Conservation (phyloP, 208 protist species). For the Leishmania arabica region DNA sequence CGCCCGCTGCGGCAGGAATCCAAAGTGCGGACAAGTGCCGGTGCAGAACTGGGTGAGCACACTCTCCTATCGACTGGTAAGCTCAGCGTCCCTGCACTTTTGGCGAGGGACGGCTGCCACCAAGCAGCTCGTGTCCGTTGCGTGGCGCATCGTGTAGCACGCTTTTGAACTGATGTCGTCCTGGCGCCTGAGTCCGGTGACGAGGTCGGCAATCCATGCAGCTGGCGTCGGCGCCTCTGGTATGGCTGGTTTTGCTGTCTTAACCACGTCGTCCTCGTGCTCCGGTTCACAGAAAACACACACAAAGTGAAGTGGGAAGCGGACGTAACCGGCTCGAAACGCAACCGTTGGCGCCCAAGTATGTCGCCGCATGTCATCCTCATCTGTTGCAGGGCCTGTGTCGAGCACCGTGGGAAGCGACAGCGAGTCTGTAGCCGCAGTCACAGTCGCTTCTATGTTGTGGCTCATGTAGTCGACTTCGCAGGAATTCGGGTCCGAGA, state of each 20-base stretch:
- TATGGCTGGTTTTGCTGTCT: not conserved
- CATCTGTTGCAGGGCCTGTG: not conserved
- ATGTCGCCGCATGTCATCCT: not conserved
- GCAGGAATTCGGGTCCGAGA: not conserved
- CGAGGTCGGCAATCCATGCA: not conserved
- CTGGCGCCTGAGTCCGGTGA: not conserved
- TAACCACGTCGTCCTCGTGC: not conserved
- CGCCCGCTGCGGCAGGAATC: too few relatives aligned
- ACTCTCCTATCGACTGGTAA: not conserved
- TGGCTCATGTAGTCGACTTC: not conserved
- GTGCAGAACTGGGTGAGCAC: not conserved
- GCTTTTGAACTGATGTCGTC: not conserved
- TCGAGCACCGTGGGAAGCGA: not conserved
- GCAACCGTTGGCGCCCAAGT: not conserved
- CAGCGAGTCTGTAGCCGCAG: not conserved
- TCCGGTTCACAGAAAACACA: not conserved
- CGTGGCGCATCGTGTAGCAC: not conserved
- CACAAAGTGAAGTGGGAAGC: not conserved
- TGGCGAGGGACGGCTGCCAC: not conserved
- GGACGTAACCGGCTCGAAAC: too few relatives aligned
- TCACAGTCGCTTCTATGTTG: not conserved
- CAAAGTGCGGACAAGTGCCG: too few relatives aligned
- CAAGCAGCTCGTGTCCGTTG: not conserved
- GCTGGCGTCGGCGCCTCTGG: not conserved
- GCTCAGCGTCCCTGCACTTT: not conserved